These are phyloP conservation scores for Salix koriyanagi DNA, from an alignment of 345 rosid genomes.

Conservation along the genomic window DNA sequence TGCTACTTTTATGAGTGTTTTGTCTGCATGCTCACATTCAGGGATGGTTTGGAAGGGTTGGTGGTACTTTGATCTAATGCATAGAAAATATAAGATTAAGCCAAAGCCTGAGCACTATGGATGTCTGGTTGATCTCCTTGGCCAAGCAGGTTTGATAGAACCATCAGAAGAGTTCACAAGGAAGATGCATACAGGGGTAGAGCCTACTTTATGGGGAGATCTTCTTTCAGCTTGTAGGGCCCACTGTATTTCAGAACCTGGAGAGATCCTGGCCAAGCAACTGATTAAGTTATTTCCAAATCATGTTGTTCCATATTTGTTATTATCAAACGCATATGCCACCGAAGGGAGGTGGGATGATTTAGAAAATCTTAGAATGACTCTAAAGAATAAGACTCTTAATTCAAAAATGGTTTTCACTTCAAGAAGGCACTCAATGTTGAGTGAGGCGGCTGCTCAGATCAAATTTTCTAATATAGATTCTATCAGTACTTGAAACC, in stretches of 20 bases:
- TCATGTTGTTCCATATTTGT: conserved; percentile 45
- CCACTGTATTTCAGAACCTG: conserved; percentile 31
- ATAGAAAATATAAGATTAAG: conserved; percentile 42
- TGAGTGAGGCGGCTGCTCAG: conserved; percentile 42
- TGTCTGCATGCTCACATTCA: conserved; percentile 48
- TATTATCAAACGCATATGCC: conserved; percentile 49
- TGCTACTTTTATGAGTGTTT: conserved; percentile 48
- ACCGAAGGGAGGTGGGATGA: conserved; percentile 50
- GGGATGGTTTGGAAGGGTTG: conserved; percentile 67
- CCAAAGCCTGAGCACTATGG: conserved; percentile 59
- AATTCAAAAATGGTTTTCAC: conserved; percentile 12
- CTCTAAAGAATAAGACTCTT: conserved; percentile 32
- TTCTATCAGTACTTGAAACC: neutral
- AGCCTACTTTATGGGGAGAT: conserved; percentile 33
- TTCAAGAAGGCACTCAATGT: conserved; percentile 40
- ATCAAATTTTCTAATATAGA: conserved; percentile 26
- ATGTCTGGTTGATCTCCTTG: conserved; percentile 53
- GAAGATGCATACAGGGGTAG: conserved; percentile 25
- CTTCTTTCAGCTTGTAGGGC: conserved; percentile 41
- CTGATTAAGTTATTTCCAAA: conserved; percentile 44
- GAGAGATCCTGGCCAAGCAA: conserved; percentile 44
- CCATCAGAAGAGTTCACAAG: conserved; percentile 33
- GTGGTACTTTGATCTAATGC: conserved; percentile 56
- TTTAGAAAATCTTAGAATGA: conserved; percentile 44
- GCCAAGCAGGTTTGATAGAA: conserved; percentile 42